phyloP scores from a whole-genome alignment of 1,139 yeast species.

The Debaryomyces psychrophilus region DNA sequence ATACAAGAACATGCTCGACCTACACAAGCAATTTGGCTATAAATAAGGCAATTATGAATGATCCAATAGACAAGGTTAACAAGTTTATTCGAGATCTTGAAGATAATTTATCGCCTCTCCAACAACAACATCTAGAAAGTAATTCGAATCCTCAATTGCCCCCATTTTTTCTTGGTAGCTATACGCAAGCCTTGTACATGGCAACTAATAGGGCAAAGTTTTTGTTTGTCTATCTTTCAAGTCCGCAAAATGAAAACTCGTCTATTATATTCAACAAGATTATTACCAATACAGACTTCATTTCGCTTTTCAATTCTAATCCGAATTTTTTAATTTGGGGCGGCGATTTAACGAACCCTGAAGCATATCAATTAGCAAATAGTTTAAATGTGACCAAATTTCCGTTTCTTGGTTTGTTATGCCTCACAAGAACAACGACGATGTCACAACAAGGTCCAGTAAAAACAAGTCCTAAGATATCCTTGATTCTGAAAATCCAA shows the following conservation, averaged over 20 bases:
- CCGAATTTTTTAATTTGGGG: conserved; percentile 77
- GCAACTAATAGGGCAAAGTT: conserved; percentile 72
- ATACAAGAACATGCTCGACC: conserved; percentile 7
- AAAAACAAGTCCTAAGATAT: conserved; percentile 55
- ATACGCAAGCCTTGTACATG: conserved; percentile 69
- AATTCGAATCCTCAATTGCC: conserved; percentile 27
- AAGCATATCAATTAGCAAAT: conserved; percentile 82
- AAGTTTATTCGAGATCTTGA: conserved; percentile 40
- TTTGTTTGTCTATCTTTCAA: conserved; percentile 73
- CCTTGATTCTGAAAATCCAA: conserved; percentile 67
- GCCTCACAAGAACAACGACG: conserved; percentile 55
- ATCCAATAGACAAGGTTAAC: conserved; percentile 40
- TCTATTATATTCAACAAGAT: conserved; percentile 57
- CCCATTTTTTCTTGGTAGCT: conserved; percentile 71
- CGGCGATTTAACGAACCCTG: conserved; percentile 78
- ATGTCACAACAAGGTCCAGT: conserved; percentile 65
- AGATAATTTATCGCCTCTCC: conserved; percentile 34
- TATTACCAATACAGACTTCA: conserved; percentile 56
- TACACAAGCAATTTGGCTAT: conserved; percentile 6
- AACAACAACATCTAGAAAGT: conserved; percentile 13
- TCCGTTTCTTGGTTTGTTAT: conserved; percentile 77
- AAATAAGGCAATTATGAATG: conserved; percentile 16
- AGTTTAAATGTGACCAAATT: conserved; percentile 71
- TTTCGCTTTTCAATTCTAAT: conserved; percentile 47
- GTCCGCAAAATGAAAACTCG: conserved; percentile 70